Percentiles rank a stretch among this genome's conserved stretches.
phyloP scores from a whole-genome alignment of 2,329 filamentous ascomycete genomes.

The Mariannaea sp. region DNA sequence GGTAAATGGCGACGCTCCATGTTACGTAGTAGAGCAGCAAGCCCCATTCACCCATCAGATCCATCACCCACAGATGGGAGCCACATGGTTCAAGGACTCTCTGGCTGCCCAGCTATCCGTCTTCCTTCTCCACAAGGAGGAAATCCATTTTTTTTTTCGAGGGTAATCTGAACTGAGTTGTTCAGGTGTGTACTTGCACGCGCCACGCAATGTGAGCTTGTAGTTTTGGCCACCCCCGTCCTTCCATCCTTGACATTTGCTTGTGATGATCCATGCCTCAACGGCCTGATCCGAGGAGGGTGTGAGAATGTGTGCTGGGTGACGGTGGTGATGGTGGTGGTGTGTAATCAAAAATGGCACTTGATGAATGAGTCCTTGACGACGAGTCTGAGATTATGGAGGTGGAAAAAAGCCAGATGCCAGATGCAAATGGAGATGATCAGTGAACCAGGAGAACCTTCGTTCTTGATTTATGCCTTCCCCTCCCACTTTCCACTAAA shows the following conservation, averaged over 20 bases:
- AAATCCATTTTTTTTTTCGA: slow-evolving; percentile 15
- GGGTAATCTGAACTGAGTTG: slow-evolving; percentile 16
- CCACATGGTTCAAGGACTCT: slow-evolving; percentile 11
- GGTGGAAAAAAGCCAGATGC: too few relatives aligned
- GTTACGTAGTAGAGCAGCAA: neutral
- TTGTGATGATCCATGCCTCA: slow-evolving; percentile 16
- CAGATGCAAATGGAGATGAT: neutral
- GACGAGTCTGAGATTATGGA: neutral
- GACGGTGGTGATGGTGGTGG: too few relatives aligned
- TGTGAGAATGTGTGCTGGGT: neutral
- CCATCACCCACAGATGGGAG: slow-evolving; percentile 10
- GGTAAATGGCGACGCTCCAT: too few relatives aligned
- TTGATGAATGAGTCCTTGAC: neutral
- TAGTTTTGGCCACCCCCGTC: slow-evolving; percentile 10
- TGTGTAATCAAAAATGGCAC: slow-evolving; percentile 9
- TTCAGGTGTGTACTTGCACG: slow-evolving; percentile 2
- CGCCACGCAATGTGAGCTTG: slow-evolving; percentile 11
- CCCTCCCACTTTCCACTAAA: too few relatives aligned
- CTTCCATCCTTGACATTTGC: slow-evolving; percentile 11
- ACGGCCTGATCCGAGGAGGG: slow-evolving; percentile 18
- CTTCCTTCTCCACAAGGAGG: slow-evolving; percentile 18
- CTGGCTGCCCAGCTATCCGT: slow-evolving; percentile 15
- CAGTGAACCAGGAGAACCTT: neutral
- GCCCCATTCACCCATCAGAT: neutral
- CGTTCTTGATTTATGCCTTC: too few relatives aligned